Conservation (phyloP, 106 monocot genomes). For the Acanthochlamys bracteata region DNA sequence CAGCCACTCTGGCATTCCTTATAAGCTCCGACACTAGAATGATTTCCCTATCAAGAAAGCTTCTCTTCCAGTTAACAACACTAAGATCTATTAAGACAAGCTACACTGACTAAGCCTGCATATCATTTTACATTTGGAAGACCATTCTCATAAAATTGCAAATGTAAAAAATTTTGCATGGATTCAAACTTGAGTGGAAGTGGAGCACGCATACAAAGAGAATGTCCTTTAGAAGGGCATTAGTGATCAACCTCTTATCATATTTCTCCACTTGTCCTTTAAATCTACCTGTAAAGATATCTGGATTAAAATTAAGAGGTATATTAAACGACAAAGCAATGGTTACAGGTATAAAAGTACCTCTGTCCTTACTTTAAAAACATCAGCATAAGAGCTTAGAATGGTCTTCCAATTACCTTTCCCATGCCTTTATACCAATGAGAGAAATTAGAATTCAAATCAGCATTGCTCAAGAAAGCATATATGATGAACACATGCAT, state of each 20-base stretch:
- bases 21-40: too few relatives aligned
- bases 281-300: slow-evolving; percentile 17
- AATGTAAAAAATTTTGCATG: too few relatives aligned
- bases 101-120: too few relatives aligned
- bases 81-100: too few relatives aligned
- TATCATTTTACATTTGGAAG: too few relatives aligned
- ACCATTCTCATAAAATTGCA: too few relatives aligned
- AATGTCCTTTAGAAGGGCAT: too few relatives aligned
- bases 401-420: slow-evolving; percentile 42
- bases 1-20: too few relatives aligned
- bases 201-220: too few relatives aligned
- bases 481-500: neutral
- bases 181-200: too few relatives aligned
- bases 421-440: slow-evolving; percentile 20
- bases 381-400: slow-evolving; percentile 13
- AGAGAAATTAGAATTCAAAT: neutral
- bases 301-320: neutral
- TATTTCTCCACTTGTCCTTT: slow-evolving; percentile 33
- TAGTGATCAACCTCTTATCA: slow-evolving; percentile 7
- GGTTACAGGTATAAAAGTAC: slow-evolving; percentile 1
- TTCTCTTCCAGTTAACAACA: too few relatives aligned
- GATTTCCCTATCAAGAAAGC: too few relatives aligned
- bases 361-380: slow-evolving; percentile 28
- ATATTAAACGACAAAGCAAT: neutral
- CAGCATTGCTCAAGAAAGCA: neutral